These are phyloP conservation scores for Arctium lappa DNA, from an alignment of 129 eudicot species.

Conservation along the genomic window DNA sequence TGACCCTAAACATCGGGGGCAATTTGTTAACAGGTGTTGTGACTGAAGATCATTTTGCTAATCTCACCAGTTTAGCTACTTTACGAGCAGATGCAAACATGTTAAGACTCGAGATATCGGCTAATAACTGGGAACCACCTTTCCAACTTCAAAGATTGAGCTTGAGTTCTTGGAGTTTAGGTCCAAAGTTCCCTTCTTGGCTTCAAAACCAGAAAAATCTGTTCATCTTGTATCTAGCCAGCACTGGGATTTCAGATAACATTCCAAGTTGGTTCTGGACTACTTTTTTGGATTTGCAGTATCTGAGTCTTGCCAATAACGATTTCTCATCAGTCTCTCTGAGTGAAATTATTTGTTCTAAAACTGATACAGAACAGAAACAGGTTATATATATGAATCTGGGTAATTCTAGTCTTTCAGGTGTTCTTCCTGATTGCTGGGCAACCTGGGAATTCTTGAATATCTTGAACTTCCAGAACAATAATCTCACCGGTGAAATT, in stretches of 20 bases:
- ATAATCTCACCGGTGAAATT: constrained; percentile 25
- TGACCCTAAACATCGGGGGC: not conserved
- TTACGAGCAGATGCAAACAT: constrained; percentile 20
- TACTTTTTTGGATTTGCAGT: not conserved
- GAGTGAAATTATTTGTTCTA: constrained; percentile 12
- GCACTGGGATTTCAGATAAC: constrained; percentile 1
- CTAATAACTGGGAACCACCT: constrained; percentile 37
- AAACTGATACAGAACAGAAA: constrained; percentile 6
- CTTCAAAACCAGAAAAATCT: constrained; percentile 30
- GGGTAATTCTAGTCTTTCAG: constrained; percentile 28
- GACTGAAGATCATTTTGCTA: constrained; percentile 39
- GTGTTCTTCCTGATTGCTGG: constrained; percentile 45
- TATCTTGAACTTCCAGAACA: constrained; percentile 24
- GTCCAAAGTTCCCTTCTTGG: constrained; percentile 43
- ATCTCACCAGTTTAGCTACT: constrained; percentile 20
- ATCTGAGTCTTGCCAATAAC: constrained; percentile 19
- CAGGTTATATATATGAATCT: constrained; percentile 27
- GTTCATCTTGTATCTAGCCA: constrained; percentile 7
- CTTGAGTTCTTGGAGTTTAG: constrained; percentile 28
- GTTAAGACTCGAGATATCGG: constrained; percentile 18
- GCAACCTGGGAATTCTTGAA: constrained; percentile 18
- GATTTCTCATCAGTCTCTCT: constrained; percentile 18
- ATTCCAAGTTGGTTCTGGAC: constrained; percentile 21
- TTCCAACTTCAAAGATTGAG: constrained; percentile 17
- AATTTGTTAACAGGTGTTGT: constrained; percentile 36